These are phyloP conservation scores for Microstroma glucosiphilum DNA, from an alignment of 1,284 basidiomycete species.

Conservation along the genomic window DNA sequence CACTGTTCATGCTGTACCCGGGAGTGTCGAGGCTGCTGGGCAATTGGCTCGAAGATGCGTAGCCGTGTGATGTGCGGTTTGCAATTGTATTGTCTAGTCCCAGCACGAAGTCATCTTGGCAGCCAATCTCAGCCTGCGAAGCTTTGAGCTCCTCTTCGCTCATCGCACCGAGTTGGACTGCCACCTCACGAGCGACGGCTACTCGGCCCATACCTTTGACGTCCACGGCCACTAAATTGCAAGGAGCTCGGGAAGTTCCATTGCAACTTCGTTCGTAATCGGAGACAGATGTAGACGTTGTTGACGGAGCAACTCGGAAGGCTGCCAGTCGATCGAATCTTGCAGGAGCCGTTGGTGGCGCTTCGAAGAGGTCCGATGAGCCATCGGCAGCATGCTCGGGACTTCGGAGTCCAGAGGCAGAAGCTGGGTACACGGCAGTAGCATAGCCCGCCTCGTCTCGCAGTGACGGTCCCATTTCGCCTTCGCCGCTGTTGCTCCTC, in stretches of 20 bases:
- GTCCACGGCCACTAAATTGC: neutral
- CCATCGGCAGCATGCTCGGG: neutral
- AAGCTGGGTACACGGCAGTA: neutral
- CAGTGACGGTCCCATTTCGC: neutral
- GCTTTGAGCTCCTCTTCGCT: neutral
- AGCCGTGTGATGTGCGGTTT: neutral
- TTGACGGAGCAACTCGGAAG: neutral
- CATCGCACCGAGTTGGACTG: neutral
- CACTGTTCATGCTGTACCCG: constrained; percentile 2
- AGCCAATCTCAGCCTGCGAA: neutral
- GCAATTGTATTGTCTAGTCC: neutral
- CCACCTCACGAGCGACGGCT: neutral
- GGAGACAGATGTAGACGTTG: no score
- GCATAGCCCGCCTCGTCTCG: neutral
- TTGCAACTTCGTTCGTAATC: no score
- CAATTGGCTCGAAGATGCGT: neutral
- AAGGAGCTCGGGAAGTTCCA: neutral
- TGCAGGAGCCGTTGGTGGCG: neutral
- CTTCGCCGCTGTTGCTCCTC: neutral
- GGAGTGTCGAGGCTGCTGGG: constrained; percentile 2
- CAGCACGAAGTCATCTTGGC: neutral
- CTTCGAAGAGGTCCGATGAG: neutral
- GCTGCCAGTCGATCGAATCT: neutral
- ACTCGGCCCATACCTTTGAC: constrained; percentile 5
- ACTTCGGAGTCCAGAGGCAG: neutral